These are phyloP conservation scores for Voacanga thouarsii DNA, from an alignment of 257 asterid species.

Conservation along the genomic window DNA sequence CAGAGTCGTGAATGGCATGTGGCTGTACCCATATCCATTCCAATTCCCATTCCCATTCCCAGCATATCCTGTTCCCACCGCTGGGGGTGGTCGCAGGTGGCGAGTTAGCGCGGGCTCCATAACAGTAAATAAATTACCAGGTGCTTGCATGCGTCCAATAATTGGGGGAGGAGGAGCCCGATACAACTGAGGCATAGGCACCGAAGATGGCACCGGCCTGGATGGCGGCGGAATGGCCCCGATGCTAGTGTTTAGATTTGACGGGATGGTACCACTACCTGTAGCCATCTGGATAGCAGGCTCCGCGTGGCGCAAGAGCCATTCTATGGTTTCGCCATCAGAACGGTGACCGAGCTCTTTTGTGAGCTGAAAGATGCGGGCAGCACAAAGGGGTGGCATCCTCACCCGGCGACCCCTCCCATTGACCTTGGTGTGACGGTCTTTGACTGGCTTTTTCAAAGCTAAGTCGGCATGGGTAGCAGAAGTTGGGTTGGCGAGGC, in stretches of 20 bases:
- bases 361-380: constrained; percentile 81
- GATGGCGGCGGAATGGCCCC: constrained; percentile 43
- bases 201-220: constrained; percentile 15
- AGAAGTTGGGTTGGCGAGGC: neutral
- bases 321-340: constrained; percentile 84
- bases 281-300: constrained; percentile 66
- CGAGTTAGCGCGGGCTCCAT: constrained; percentile 20
- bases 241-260: neutral
- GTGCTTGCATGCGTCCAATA: neutral
- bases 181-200: constrained; percentile 8
- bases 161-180: constrained; percentile 15
- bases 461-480: neutral
- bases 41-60: neutral
- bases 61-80: constrained; percentile 35
- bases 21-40: constrained; percentile 27
- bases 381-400: constrained; percentile 73
- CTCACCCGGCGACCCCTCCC: constrained; percentile 90
- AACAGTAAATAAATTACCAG: neutral
- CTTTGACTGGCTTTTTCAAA: constrained; percentile 27
- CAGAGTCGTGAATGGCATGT: constrained; percentile 69
- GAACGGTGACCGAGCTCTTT: constrained; percentile 68
- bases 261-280: constrained; percentile 36
- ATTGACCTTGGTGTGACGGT: constrained; percentile 84
- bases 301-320: constrained; percentile 76
- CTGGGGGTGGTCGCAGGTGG: constrained; percentile 37